Percentiles rank a stretch among this genome's conserved stretches.
Conservation (phyloP, 108 stramenopile species). For the Aurantiochytrium sp. region DNA sequence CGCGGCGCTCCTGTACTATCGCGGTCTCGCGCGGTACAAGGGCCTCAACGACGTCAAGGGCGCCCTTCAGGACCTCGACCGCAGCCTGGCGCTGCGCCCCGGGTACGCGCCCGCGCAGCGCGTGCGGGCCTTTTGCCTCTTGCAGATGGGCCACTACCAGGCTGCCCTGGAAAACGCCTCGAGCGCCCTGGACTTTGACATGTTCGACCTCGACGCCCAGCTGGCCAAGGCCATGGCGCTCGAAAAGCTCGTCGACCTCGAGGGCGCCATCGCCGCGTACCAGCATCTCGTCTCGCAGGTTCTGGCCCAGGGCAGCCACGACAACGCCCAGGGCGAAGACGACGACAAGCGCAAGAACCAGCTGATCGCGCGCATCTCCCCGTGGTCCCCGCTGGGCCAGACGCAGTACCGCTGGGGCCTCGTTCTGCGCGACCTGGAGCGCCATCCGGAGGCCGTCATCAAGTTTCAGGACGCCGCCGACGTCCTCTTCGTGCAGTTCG, state of each 20-base stretch:
- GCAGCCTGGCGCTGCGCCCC: not conserved
- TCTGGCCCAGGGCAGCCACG: not conserved
- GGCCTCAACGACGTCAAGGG: not conserved
- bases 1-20: conserved; percentile 22
- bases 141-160: not conserved
- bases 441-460: not conserved
- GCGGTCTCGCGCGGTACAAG: not conserved
- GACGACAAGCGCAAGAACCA: not conserved
- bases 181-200: not conserved
- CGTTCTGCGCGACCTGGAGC: not conserved
- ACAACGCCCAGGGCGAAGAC: not conserved
- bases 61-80: not conserved
- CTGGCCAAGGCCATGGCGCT: not conserved
- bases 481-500: not conserved
- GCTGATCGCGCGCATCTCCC: not conserved
- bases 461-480: not conserved
- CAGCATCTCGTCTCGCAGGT: not conserved
- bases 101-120: not conserved
- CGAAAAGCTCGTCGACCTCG: not conserved
- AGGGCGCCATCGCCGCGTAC: not conserved
- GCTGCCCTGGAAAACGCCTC: not conserved
- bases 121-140: not conserved
- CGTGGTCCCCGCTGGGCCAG: not conserved
- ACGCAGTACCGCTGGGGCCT: conserved; percentile 20
- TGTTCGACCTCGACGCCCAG: not conserved